Conservation (phyloP, 352 stramenopile species). For the Phytophthora chlamydospora region DNA sequence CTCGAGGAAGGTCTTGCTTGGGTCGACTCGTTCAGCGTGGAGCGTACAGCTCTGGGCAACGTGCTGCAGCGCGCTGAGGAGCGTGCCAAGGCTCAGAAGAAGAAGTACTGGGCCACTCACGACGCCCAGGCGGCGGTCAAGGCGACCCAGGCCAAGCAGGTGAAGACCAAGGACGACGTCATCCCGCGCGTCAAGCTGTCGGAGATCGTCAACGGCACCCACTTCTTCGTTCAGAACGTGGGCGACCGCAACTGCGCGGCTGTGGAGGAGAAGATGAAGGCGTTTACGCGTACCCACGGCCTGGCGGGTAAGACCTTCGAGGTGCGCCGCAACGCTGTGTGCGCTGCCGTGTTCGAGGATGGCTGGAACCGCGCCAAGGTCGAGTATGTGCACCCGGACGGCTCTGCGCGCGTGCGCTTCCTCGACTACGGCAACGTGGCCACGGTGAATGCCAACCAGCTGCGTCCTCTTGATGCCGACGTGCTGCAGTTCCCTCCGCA, state of each 20-base stretch:
- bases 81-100: constrained; percentile 90
- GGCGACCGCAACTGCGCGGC: constrained; percentile 86
- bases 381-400: constrained; percentile 71
- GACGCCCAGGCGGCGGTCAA: constrained; percentile 61
- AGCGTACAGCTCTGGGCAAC: constrained; percentile 86
- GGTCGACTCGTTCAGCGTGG: constrained; percentile 93
- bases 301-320: constrained; percentile 91
- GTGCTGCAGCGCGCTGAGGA: constrained; percentile 86
- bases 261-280: constrained; percentile 94
- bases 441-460: constrained; percentile 79
- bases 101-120: constrained; percentile 94
- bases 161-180: constrained; percentile 70
- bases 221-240: constrained; percentile 95
- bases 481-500: constrained; percentile 91
- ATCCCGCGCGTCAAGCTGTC: constrained; percentile 89
- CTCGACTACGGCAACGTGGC: constrained; percentile 97
- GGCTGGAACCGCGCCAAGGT: constrained; percentile 97
- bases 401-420: constrained; percentile 87
- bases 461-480: constrained; percentile 91
- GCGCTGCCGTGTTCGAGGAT: constrained; percentile 96
- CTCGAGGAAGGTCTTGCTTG: constrained; percentile 93
- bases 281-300: constrained; percentile 91
- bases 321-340: constrained; percentile 89
- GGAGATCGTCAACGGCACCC: constrained; percentile 93
- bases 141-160: constrained; percentile 53